Conservation (phyloP, 1,284 basidiomycete species). For the Neonothopanus nambi region DNA sequence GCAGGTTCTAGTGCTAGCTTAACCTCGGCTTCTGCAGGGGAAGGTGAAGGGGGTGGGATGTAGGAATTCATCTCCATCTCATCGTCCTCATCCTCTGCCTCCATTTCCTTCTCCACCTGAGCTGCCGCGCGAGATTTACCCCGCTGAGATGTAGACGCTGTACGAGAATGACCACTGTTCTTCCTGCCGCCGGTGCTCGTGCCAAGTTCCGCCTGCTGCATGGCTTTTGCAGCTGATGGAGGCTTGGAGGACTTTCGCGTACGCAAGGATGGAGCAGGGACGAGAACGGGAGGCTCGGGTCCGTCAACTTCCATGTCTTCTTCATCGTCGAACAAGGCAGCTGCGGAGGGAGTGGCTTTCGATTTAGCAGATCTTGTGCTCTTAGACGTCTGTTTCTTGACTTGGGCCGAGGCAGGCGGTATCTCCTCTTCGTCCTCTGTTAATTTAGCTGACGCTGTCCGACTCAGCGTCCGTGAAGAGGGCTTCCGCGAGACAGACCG, state of each 20-base stretch:
- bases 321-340: background rate
- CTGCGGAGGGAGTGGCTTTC: constrained; percentile 17
- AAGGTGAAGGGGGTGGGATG: constrained; percentile 4
- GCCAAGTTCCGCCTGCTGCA: background rate
- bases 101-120: constrained; percentile 25
- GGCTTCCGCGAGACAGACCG: constrained; percentile 5
- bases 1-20: constrained; percentile 4
- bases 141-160: constrained; percentile 2
- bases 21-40: background rate
- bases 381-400: background rate
- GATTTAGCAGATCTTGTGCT: constrained; percentile 6
- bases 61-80: constrained; percentile 13
- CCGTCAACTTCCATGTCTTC: constrained; percentile 3
- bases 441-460: background rate
- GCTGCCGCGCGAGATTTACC: constrained; percentile 10
- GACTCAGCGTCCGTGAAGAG: background rate
- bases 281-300: background rate
- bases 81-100: constrained; percentile 17
- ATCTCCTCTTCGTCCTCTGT: background rate
- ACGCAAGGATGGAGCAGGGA: background rate
- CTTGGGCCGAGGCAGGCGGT: too few relatives aligned
- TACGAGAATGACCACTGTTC: background rate
- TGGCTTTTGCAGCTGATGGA: background rate
- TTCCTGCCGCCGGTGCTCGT: background rate
- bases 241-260: constrained; percentile 14